Evolutionary conservation across 306 rosid species (phyloP), one percentile per base, ranked within the genome.

Genomic region (Canavalia gladiata): DNA sequence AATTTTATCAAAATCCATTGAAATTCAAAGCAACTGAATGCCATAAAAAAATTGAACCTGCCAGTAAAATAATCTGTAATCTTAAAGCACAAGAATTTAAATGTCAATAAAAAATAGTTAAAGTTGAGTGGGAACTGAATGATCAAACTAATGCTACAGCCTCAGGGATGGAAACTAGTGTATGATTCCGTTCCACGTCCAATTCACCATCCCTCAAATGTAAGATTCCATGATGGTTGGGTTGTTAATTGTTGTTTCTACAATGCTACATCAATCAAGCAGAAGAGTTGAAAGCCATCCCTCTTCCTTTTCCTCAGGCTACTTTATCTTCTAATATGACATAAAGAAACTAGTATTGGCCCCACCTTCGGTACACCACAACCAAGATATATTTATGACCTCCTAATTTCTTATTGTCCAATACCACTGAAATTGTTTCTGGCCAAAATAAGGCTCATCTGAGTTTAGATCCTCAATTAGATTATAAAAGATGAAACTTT

Each of bases 11-110:
- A 60, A 49, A 18, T 70, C 71, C 37, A 62, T 68, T 70, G 59
- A 35, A 10, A 49, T 37, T 51, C 41, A 12, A 72, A 62, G 64
- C 5, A 63, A 63, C 39, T 80, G 30, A 62, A 76, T 10, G 31
- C 52, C 57, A 45, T 6, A 5, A 54, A 69, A 46, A 29, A 28
- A 2, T 18, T 7, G 7, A 33, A 29, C 62, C 31, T 62, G 7
- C 39, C 60, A 25, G 9, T 41, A 63, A 51, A 63, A 45, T 25
- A 63, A 47, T 18, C 10, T 46, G 18, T 25, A 50, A 57, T 42
- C 65, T 51, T 37, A 9, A 65, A 50, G 13, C 56, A 7, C 2
- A 35, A 18, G 29, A 5, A 75, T 45, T 76, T 33, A 37, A 4
- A 49, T 12, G 7, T 12, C 4, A 50, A 29, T 8, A 29, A 9